Conservation (phyloP, 768 basidiomycete species). For the Phanerodontia chrysosporium region DNA sequence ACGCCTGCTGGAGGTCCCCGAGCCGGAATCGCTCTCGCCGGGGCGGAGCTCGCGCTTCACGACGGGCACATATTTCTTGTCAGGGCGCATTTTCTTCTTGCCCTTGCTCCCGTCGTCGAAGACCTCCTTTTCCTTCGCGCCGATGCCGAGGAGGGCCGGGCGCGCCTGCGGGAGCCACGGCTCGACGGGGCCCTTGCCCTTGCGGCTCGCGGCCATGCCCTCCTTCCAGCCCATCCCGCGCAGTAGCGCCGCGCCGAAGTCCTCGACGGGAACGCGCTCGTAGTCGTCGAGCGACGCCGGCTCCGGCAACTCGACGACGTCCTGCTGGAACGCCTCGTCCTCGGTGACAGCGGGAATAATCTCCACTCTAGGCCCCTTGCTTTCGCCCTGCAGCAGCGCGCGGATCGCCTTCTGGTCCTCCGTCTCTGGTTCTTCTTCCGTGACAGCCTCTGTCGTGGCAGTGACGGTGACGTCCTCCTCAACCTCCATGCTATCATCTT, state of each 20-base stretch:
- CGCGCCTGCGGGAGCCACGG: conserved; percentile 81
- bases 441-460: conserved; percentile 25
- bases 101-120: conserved; percentile 65
- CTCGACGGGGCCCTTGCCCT: conserved; percentile 54
- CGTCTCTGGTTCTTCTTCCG: conserved; percentile 43
- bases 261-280: conserved; percentile 82
- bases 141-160: conserved; percentile 87
- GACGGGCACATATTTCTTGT: conserved; percentile 82
- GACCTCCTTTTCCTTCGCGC: conserved; percentile 82
- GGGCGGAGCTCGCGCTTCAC: conserved; percentile 54
- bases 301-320: conserved; percentile 77
- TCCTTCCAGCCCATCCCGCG: conserved; percentile 98
- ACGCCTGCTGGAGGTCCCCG: conserved; percentile 27
- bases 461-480: conserved; percentile 13
- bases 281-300: conserved; percentile 80
- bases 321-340: conserved; percentile 79
- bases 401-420: conserved; percentile 81
- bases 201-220: conserved; percentile 65
- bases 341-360: conserved; percentile 67
- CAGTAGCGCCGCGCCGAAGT: conserved; percentile 89
- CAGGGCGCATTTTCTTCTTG: conserved; percentile 48
- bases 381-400: conserved; percentile 61
- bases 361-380: conserved; percentile 41
- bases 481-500: conserved; percentile 18
- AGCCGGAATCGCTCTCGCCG: conserved; percentile 18